Evolutionary conservation across 495 filamentous ascomycete genomes (phyloP), one percentile per base, ranked within the genome.

Genomic region (Apodospora peruviana): DNA sequence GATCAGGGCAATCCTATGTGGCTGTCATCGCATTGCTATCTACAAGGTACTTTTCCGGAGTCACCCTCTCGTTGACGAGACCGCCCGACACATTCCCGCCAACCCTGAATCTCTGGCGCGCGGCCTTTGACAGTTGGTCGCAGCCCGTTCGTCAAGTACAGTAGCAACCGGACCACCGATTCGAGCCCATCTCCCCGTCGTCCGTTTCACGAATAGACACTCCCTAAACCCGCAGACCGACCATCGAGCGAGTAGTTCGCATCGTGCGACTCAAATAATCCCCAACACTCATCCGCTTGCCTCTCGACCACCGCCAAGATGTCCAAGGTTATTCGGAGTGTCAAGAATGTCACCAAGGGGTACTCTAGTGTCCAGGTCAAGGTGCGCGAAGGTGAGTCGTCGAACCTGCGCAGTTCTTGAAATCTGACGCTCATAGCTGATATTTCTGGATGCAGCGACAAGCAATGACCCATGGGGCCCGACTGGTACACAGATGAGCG

Each of bases 381-480:
- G 75, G 94, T 99, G 67, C 88, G 94, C 74, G 96, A 97, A 91
- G 91, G 91, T 96, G 78, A 52, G 86, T 76, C 5, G 18, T 12
- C 5, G 14, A n/a, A 24, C 16, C 17, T 40, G 23, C 14, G 8
- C 9, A 10, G 19, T 21, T 40, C 20, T n/a, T 34, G 21, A 11
- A 44, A 34, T 46, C 32, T 19, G 17, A 21, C 17, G 32, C 20
- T 17, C 53, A 48, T 41, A 20, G 24, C 29, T 5, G 43, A 42
- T 25, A 17, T 43, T 16, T 12, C n/a, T 47, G 40, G 38, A 22
- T 43, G 43, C 53, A 97, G 94, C 94, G 49, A 99, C 94, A 42
- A 96, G 90, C 74, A 99, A 99, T 68, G 94, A 97, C 67, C 90
- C 91, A 73, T 99, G 94, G 94, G 94, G 94, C 52, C 94, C 94